Percentiles rank a stretch among this genome's conserved stretches.
phyloP scores from a whole-genome alignment of 768 basidiomycete genomes.

The Neoboletus magnificus region DNA sequence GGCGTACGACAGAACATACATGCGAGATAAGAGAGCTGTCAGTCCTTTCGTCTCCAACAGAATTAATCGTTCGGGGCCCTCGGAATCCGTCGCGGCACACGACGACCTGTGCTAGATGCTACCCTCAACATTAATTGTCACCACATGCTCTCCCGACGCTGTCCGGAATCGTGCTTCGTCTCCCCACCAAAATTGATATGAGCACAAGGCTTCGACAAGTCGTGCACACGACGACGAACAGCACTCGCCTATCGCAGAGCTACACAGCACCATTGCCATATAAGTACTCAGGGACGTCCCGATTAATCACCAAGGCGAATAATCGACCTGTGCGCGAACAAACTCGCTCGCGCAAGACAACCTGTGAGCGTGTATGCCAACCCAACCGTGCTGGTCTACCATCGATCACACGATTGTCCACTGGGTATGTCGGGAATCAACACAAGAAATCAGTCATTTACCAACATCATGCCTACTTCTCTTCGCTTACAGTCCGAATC shows the following conservation, averaged over 20 bases:
- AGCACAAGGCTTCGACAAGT: background rate
- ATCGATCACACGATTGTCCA: background rate
- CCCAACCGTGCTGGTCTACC: background rate
- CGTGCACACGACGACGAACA: too few species aligned
- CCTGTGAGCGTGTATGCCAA: background rate
- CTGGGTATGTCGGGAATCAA: background rate
- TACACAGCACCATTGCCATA: background rate
- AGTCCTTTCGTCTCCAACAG: background rate
- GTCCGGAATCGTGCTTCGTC: background rate
- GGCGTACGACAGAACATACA: slow-evolving; percentile 2
- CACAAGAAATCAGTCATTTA: background rate
- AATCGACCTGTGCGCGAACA: background rate
- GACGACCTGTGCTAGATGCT: background rate
- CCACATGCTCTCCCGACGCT: background rate
- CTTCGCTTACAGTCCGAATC: background rate
- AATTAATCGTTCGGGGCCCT: background rate
- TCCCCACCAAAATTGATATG: background rate
- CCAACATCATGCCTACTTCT: background rate
- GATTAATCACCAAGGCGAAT: background rate
- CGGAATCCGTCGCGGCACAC: background rate
- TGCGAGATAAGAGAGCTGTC: slow-evolving; percentile 14
- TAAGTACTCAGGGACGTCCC: background rate
- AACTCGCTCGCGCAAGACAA: background rate
- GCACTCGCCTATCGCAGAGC: background rate
- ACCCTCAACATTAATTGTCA: background rate